Evolutionary conservation across 306 rosid genomes (phyloP).

Genomic region (Rosa chinensis): DNA sequence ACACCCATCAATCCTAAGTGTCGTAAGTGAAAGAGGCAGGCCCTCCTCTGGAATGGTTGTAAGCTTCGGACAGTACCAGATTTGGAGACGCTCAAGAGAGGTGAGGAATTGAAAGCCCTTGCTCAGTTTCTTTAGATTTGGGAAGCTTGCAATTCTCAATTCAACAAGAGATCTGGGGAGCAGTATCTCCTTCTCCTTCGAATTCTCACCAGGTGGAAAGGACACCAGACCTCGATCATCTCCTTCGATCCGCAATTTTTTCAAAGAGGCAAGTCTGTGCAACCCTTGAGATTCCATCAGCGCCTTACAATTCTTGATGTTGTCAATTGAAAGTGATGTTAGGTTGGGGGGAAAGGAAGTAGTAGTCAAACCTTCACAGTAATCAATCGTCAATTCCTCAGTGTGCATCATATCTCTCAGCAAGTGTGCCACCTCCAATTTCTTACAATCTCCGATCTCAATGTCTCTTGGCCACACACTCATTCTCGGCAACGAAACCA

Average conservation of each 20-base stretch:
- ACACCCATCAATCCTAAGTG: fast-evolving
- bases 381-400: background rate
- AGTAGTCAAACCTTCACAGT: background rate
- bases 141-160: background rate
- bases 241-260: background rate
- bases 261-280: conserved; percentile 23
- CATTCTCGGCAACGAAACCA: background rate
- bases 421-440: background rate
- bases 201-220: conserved; percentile 6
- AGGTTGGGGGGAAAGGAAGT: conserved; percentile 17
- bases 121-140: conserved; percentile 15
- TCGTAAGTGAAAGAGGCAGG: background rate
- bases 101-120: conserved; percentile 20
- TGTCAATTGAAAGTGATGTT: background rate
- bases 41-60: background rate
- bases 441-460: too few species aligned
- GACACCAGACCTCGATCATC: conserved; percentile 1
- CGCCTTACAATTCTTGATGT: background rate
- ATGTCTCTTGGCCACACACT: background rate
- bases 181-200: background rate
- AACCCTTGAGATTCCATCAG: conserved; percentile 16
- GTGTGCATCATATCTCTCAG: background rate
- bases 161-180: conserved; percentile 17
- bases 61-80: background rate
- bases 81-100: background rate